These are phyloP conservation scores for Penicillium manginii DNA, from an alignment of 495 filamentous ascomycete species.

Conservation along the genomic window DNA sequence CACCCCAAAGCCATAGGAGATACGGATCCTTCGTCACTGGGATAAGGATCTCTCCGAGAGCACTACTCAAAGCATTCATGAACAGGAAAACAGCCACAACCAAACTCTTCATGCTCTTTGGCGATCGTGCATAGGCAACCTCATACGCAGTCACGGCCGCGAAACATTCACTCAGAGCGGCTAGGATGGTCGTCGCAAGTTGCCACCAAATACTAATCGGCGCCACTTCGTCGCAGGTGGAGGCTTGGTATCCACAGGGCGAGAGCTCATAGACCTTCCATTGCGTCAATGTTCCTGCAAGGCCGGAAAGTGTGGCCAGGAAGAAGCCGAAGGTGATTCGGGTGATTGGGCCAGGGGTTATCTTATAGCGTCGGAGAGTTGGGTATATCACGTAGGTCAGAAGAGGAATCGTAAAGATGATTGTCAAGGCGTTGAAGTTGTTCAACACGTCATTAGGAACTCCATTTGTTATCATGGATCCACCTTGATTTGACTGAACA, in stretches of 20 bases:
- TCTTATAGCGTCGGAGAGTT: constrained; percentile 51
- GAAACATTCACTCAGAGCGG: constrained; percentile 70
- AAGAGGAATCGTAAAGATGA: constrained; percentile 67
- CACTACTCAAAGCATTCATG: constrained; percentile 54
- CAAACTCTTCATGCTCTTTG: constrained; percentile 68
- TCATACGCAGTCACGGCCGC: constrained; percentile 72
- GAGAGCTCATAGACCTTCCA: constrained; percentile 61
- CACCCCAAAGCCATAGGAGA: constrained; percentile 58
- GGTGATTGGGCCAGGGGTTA: constrained; percentile 64
- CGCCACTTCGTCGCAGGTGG: constrained; percentile 46
- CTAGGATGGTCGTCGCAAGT: constrained; percentile 52
- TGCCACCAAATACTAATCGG: constrained; percentile 60
- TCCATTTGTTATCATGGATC: constrained; percentile 66
- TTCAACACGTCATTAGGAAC: constrained; percentile 71
- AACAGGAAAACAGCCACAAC: constrained; percentile 63
- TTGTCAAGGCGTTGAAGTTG: constrained; percentile 72
- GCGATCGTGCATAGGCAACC: constrained; percentile 73
- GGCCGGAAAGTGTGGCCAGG: constrained; percentile 57
- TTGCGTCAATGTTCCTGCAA: constrained; percentile 66
- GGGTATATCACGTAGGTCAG: constrained; percentile 69
- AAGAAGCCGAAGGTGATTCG: constrained; percentile 70
- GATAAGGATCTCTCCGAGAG: constrained; percentile 59
- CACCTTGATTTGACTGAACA: constrained; percentile 54
- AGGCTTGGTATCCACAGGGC: constrained; percentile 56
- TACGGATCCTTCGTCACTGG: constrained; percentile 66